These are phyloP conservation scores for Lactarius evosmus DNA, from an alignment of 768 basidiomycete species.

Conservation along the genomic window DNA sequence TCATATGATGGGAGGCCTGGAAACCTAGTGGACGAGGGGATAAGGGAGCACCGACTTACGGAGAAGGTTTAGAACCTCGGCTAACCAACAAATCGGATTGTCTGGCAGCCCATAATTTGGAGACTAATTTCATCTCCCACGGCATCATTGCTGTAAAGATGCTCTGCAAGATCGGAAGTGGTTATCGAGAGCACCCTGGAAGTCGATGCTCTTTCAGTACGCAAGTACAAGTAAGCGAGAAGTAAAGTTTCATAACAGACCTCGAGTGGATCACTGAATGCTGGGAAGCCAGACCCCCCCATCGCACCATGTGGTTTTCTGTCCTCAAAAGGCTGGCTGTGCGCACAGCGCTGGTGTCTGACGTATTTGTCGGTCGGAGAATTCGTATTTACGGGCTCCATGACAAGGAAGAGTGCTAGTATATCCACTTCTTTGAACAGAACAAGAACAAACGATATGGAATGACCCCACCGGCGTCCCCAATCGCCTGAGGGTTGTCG, in stretches of 20 bases:
- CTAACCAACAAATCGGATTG: background rate
- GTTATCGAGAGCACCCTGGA: background rate
- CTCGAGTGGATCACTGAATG: background rate
- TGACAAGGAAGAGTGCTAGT: background rate
- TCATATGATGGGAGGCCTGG: background rate
- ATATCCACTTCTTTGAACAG: background rate
- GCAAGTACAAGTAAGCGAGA: background rate
- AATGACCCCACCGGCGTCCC: background rate
- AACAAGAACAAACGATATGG: background rate
- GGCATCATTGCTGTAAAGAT: background rate
- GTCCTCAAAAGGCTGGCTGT: background rate
- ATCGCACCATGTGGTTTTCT: conserved; percentile 8
- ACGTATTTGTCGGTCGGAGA: background rate
- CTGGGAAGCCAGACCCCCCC: conserved; percentile 13
- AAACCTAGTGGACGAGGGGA: background rate
- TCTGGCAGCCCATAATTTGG: background rate
- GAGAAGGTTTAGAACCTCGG: background rate
- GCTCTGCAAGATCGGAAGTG: background rate
- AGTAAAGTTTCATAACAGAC: background rate
- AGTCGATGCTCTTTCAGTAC: background rate
- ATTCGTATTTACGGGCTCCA: background rate
- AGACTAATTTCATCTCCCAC: conserved; percentile 1
- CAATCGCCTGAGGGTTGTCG: background rate
- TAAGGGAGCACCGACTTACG: background rate
- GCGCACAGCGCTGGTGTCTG: background rate